Evolutionary conservation across 2,329 filamentous ascomycete species (phyloP).

Genomic region (Colletotrichum sublineola): DNA sequence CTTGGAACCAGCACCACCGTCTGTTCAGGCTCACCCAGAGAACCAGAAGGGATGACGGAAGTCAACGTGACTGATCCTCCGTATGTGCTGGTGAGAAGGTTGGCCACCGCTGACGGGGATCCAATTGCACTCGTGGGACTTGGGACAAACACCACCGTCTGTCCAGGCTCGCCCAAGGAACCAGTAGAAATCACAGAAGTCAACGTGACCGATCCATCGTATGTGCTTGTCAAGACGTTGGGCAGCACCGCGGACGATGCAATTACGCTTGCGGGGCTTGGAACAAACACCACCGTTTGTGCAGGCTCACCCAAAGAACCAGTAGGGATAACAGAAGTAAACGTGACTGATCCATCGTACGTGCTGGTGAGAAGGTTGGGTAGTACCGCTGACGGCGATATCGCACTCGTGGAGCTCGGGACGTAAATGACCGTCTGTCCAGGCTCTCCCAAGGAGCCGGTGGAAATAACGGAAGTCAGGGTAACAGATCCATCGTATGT

Average conservation of each 20-base stretch:
- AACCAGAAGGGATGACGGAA: not conserved
- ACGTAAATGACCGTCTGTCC: slow-evolving; percentile 11
- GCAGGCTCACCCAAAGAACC: not conserved
- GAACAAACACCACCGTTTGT: slow-evolving; percentile 18
- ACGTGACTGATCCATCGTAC: slow-evolving; percentile 14
- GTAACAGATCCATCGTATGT: not conserved
- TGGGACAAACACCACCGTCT: slow-evolving; percentile 20
- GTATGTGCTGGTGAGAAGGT: slow-evolving; percentile 23
- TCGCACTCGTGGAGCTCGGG: slow-evolving; percentile 6
- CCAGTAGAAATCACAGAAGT: slow-evolving; percentile 7
- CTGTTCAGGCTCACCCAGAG: slow-evolving; percentile 4
- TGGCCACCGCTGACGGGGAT: not conserved
- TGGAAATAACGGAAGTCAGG: not conserved
- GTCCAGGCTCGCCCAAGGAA: not conserved
- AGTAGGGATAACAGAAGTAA: slow-evolving; percentile 1
- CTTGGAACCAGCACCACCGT: not conserved
- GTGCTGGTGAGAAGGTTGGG: slow-evolving; percentile 26
- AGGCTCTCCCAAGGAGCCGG: no score
- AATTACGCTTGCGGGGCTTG: not conserved
- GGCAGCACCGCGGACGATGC: not conserved
- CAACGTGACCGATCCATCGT: slow-evolving; percentile 10
- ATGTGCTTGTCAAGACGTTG: slow-evolving; percentile 27
- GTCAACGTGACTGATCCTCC: slow-evolving; percentile 22
- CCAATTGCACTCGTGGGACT: not conserved
- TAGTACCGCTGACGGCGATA: not conserved